Evolutionary conservation across 768 basidiomycete genomes (phyloP), one percentile per base, ranked within the genome.

Genomic region (Lyophyllum decastes): DNA sequence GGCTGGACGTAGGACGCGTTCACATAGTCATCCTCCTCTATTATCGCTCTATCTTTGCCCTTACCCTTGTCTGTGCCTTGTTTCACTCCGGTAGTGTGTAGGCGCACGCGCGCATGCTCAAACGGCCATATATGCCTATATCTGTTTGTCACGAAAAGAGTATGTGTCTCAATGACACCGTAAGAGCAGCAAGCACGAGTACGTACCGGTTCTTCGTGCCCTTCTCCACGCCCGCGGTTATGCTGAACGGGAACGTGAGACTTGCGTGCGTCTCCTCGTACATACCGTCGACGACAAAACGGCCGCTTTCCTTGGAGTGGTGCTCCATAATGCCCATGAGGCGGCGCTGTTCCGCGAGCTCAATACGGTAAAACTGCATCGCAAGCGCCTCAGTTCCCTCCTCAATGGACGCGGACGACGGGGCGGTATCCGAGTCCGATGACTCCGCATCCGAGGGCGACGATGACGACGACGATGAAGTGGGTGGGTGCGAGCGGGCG

Each of bases 61-160:
- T 34, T 46, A 22, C 24, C 11, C 24, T 16, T 30, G 25, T 47
- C 26, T 27, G 44, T 45, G 14, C 11, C 40, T 4, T 52, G 24
- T 14, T 52, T 58, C 27, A 65, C 62, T 49, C 57, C 64, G 40
- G 64, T 64, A 34, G 72, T 68, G 55, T 80, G 76, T 52, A 98
- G 77, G 47, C 88, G 82, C 4, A 98, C 95, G 38, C 96, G 88
- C 21, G 95, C 90, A 66, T 95, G 94, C 68, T 96, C 95, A 62
- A 95, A 98, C 0, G 96, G 96, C 93, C 95, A 98, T 56, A 98
- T 97, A 69, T 98, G 90, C 58, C 90, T 88, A 75, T 97, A 98
- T 60, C 94, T 94, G 61, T 25, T 7, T 38, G 11, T 16, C 35
- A 38, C 35, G 35, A 10, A 2, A n/a, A 53, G 16, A 47, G 48